Evolutionary conservation across 176 grass and related monocot species (phyloP), one percentile per base, ranked within the genome.

Genomic region (Bonia amplexicaulis): DNA sequence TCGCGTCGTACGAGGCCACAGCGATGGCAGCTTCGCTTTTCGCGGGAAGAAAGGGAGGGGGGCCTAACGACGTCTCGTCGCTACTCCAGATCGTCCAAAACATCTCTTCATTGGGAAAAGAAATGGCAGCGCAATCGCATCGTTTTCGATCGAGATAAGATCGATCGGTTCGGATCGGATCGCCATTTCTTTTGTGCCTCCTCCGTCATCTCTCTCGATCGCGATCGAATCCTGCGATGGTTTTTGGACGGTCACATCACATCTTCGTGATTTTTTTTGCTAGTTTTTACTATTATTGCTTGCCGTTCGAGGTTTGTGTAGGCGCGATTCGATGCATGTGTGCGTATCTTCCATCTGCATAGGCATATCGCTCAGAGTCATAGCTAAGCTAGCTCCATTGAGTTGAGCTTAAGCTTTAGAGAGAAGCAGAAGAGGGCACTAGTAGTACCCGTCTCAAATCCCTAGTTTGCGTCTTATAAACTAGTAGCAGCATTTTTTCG

Each of bases 131-230:
- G 5, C 66, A 4, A 22, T 47, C 9, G 16, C 2, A 79, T 58
- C 20, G 72, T 45, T 66, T 40, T 65, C 42, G 54, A 40, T n/a
- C 20, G 14, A 29, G 84, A 65, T 44, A 20, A 45, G 68, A 74
- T 58, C 17, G 51, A 80, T 73, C 47, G 33, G 53, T 78, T 84
- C 68, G 52, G 6, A 82, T 82, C 49, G 40, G 35, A 37, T 37
- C 16, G 69, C 3, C 22, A 53, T 37, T 67, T 81, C 8, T 78
- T 46, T 59, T 26, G 0, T 7, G 35, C 26, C 4, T 7, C 3
- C 7, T 6, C 29, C 12, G 20, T n/a, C 20, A 1, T 58, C 25
- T 48, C 73, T 0, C 19, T 52, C 62, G 6, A 57, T 2, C 17
- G 29, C 10, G 1, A n/a, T 74, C 20, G 41, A 77, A 84, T 79